Conservation (phyloP, 192 early-diverging fungal genomes). For the Backusella morwellensis region DNA sequence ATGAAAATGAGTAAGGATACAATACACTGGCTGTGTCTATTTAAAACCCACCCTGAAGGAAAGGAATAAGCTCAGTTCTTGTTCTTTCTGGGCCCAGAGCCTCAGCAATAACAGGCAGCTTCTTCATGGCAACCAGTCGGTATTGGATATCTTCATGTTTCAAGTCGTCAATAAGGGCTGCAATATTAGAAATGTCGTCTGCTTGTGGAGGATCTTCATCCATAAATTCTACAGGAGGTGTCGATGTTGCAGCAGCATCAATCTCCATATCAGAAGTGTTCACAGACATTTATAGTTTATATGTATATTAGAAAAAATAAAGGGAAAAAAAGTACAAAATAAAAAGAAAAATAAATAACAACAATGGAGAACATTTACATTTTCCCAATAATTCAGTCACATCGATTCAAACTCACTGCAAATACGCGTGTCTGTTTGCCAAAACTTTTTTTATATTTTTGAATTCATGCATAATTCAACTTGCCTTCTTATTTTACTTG, state of each 20-base stretch:
- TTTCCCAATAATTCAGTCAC: background rate
- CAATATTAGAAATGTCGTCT: conserved; percentile 73
- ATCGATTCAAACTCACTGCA: background rate
- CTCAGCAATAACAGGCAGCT: conserved; percentile 80
- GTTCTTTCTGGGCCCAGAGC: conserved; percentile 95
- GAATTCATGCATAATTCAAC: background rate
- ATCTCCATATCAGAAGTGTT: conserved; percentile 16
- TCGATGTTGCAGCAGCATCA: conserved; percentile 8
- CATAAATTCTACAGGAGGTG: conserved; percentile 20
- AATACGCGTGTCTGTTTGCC: background rate
- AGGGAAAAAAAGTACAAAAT: background rate
- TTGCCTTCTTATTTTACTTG: too few species aligned
- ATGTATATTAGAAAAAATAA: background rate
- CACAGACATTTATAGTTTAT: background rate
- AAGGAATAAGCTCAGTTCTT: conserved; percentile 92
- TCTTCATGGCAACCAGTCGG: conserved; percentile 76
- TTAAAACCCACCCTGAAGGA: conserved; percentile 77
- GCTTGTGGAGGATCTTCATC: conserved; percentile 14
- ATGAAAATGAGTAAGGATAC: background rate
- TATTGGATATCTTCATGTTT: conserved; percentile 87
- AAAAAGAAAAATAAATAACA: background rate
- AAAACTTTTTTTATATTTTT: background rate
- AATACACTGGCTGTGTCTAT: background rate
- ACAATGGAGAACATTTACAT: background rate
- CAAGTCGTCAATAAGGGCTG: conserved; percentile 86